Percentiles rank a stretch among this genome's conserved stretches.
phyloP scores from a whole-genome alignment of 805 yeast species.

The Myxozyma nipponensis region DNA sequence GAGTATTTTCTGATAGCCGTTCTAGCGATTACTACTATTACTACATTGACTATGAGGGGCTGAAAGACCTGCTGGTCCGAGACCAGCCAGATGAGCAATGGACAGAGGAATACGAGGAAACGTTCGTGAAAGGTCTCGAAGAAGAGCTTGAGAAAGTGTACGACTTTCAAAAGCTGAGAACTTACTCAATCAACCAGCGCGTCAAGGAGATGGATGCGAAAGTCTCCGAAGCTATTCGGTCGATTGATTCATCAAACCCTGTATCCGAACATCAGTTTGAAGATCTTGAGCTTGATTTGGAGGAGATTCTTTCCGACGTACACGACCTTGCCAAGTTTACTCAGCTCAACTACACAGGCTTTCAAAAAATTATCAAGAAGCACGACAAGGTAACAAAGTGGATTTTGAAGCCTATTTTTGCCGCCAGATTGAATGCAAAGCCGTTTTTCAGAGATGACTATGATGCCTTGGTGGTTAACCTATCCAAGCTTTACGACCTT shows the following conservation, averaged over 20 bases:
- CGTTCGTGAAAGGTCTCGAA: slow-evolving; percentile 71
- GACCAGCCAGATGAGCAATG: slow-evolving; percentile 51
- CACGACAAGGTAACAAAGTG: slow-evolving; percentile 87
- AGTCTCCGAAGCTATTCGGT: slow-evolving; percentile 55
- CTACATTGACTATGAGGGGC: slow-evolving; percentile 87
- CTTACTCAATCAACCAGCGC: slow-evolving; percentile 78
- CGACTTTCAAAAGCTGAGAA: slow-evolving; percentile 84
- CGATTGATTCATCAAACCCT: slow-evolving; percentile 40
- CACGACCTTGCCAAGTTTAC: slow-evolving; percentile 95
- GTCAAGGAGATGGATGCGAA: slow-evolving; percentile 75
- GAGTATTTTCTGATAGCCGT: neutral
- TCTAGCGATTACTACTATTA: slow-evolving; percentile 46
- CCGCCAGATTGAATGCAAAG: slow-evolving; percentile 85
- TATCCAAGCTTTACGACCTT: slow-evolving; percentile 82
- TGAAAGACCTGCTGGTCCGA: slow-evolving; percentile 61
- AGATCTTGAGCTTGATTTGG: slow-evolving; percentile 67
- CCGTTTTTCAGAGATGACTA: slow-evolving; percentile 95
- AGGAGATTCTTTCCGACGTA: slow-evolving; percentile 92
- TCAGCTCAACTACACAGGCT: slow-evolving; percentile 91
- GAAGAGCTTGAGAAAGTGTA: slow-evolving; percentile 87
- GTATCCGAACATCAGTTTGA: slow-evolving; percentile 66
- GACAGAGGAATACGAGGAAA: slow-evolving; percentile 77
- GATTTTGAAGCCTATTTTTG: slow-evolving; percentile 85
- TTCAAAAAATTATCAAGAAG: slow-evolving; percentile 92
- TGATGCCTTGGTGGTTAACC: slow-evolving; percentile 81